These are phyloP conservation scores for Populus trichocarpa DNA, from an alignment of 441 rosid species.

Conservation along the genomic window DNA sequence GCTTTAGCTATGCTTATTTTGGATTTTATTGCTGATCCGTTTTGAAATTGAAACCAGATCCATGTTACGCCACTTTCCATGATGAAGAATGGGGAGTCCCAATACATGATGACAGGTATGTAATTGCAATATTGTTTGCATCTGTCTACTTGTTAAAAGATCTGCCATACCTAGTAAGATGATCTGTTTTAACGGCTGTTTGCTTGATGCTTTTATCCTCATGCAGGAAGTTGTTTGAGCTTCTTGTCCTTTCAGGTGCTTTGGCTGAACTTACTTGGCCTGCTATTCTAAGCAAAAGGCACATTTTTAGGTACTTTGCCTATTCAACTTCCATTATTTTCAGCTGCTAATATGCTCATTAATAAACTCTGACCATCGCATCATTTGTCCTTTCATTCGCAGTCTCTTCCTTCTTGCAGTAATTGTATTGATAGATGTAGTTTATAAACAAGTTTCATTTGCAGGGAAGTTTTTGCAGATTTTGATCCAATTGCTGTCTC, in stretches of 20 bases:
- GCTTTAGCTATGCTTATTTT: not conserved
- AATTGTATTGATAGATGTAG: not conserved
- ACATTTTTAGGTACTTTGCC: conserved; percentile 54
- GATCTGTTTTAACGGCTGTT: conserved; percentile 1
- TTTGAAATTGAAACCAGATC: conserved; percentile 45
- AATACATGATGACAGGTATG: conserved; percentile 69
- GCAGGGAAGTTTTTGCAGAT: conserved; percentile 81
- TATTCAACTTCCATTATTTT: not conserved
- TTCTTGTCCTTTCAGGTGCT: conserved; percentile 58
- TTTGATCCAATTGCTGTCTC: conserved; percentile 71
- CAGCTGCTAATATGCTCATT: not conserved
- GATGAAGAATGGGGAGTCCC: conserved; percentile 97
- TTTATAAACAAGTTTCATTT: conserved; percentile 7
- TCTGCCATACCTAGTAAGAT: conserved; percentile 6
- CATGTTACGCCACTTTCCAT: conserved; percentile 62
- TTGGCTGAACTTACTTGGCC: conserved; percentile 67
- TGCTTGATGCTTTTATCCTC: conserved; percentile 20
- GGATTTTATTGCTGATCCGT: conserved; percentile 22
- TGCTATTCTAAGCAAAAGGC: conserved; percentile 63
- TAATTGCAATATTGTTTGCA: conserved; percentile 13
- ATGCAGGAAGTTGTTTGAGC: conserved; percentile 77
- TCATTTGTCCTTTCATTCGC: not conserved
- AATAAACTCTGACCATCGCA: not conserved
- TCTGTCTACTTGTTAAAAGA: conserved; percentile 7
- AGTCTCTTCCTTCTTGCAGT: not conserved